Conservation (phyloP, 129 eudicot genomes). For the Pittosporum tobira region DNA sequence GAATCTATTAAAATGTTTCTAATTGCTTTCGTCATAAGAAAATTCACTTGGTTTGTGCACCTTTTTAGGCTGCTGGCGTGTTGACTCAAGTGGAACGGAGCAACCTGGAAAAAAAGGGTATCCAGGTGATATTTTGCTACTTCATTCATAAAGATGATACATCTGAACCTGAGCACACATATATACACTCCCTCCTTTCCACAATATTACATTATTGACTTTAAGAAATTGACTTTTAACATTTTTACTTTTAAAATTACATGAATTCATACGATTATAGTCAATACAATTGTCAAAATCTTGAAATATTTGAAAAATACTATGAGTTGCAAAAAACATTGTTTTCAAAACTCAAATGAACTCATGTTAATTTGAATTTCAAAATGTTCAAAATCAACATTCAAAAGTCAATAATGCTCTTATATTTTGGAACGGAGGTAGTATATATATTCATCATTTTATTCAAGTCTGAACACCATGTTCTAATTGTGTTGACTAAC, state of each 20-base stretch:
- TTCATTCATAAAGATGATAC: not conserved
- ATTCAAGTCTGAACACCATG: slow-evolving; percentile 1
- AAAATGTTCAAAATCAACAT: too few relatives aligned
- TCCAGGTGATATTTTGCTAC: slow-evolving; percentile 41
- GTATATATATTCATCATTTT: not conserved
- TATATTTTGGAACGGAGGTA: too few relatives aligned
- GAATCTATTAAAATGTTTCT: not conserved
- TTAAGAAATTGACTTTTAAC: too few relatives aligned
- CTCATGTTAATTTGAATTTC: too few relatives aligned
- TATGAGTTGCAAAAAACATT: too few relatives aligned
- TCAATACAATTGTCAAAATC: too few relatives aligned
- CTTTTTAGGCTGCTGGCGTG: slow-evolving; percentile 91
- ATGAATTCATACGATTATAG: too few relatives aligned
- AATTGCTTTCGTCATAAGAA: not conserved
- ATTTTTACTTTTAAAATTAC: too few relatives aligned
- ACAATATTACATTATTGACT: too few relatives aligned
- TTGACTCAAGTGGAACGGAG: slow-evolving; percentile 76
- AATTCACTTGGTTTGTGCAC: not conserved
- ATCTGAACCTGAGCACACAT: not conserved
- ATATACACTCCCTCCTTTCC: not conserved
- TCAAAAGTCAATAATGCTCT: too few relatives aligned
- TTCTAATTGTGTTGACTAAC: not conserved
- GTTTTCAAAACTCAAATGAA: too few relatives aligned
- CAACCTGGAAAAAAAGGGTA: slow-evolving; percentile 67
- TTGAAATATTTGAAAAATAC: too few relatives aligned